phyloP scores from a whole-genome alignment of 345 rosid genomes.

The Melaleuca quinquenervia region DNA sequence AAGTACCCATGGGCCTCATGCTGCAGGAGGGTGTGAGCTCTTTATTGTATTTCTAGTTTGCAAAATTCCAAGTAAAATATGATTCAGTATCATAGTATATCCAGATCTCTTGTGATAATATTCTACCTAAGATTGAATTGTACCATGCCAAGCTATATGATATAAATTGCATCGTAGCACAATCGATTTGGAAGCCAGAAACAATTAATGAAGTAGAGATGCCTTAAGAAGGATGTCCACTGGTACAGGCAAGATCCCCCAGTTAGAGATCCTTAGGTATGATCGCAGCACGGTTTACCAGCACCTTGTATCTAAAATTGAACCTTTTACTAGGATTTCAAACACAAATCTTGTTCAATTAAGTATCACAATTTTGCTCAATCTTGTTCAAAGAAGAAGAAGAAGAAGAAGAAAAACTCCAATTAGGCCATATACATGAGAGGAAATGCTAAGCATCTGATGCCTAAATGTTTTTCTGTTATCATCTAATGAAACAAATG shows the following conservation, averaged over 20 bases:
- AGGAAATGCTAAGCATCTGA: not conserved
- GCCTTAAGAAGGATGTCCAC: not conserved
- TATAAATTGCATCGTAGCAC: not conserved
- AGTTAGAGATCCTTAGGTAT: not conserved
- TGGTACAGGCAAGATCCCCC: not conserved
- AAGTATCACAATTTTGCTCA: not conserved
- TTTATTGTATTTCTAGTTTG: not conserved
- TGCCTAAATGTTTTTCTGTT: not conserved
- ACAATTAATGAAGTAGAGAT: not conserved
- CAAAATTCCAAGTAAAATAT: not conserved
- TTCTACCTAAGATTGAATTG: not conserved
- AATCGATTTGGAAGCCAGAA: not conserved
- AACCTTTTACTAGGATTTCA: not conserved
- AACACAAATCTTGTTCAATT: not conserved
- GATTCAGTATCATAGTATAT: not conserved
- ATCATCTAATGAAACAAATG: not conserved
- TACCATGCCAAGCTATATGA: not conserved
- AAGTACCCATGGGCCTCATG: not conserved
- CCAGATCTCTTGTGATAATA: not conserved
- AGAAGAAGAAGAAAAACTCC: not conserved
- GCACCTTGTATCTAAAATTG: not conserved
- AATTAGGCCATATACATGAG: not conserved
- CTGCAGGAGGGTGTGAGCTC: not conserved
- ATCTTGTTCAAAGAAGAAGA: too few relatives aligned
- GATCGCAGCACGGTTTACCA: not conserved